These are phyloP conservation scores for Populus pruinosa DNA, from an alignment of 345 rosid species.

Conservation along the genomic window DNA sequence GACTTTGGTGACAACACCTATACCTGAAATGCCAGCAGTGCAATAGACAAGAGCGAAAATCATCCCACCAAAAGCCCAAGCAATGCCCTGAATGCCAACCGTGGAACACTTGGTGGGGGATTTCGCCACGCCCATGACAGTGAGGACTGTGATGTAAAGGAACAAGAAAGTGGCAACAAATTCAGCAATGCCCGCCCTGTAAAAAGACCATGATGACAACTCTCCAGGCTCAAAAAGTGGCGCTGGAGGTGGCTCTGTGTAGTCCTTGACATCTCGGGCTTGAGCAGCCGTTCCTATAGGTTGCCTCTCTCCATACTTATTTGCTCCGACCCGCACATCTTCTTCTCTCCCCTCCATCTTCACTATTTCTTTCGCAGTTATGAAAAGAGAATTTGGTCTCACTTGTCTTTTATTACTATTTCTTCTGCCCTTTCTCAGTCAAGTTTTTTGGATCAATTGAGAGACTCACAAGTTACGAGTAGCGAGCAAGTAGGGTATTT, in stretches of 20 bases:
- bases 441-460: slow-evolving; percentile 10
- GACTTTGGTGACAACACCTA: neutral
- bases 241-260: slow-evolving; percentile 17
- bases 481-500: slow-evolving; percentile 13
- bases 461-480: neutral
- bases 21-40: slow-evolving; percentile 25
- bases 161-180: slow-evolving; percentile 20
- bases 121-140: slow-evolving; percentile 19
- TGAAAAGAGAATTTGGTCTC: neutral
- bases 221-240: slow-evolving; percentile 17
- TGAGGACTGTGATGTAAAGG: slow-evolving; percentile 18
- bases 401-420: neutral
- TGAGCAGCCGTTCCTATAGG: slow-evolving; percentile 21
- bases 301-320: slow-evolving; percentile 13
- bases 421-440: neutral
- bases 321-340: slow-evolving; percentile 13
- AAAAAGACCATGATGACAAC: slow-evolving; percentile 16
- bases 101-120: slow-evolving; percentile 16
- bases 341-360: slow-evolving; percentile 18
- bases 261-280: slow-evolving; percentile 10
- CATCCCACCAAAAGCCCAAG: slow-evolving; percentile 26
- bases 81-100: slow-evolving; percentile 18
- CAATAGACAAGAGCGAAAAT: slow-evolving; percentile 22
- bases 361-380: neutral
- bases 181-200: slow-evolving; percentile 23